phyloP scores from a whole-genome alignment of 1,139 yeast species.

The Yamadazyma dendronema region DNA sequence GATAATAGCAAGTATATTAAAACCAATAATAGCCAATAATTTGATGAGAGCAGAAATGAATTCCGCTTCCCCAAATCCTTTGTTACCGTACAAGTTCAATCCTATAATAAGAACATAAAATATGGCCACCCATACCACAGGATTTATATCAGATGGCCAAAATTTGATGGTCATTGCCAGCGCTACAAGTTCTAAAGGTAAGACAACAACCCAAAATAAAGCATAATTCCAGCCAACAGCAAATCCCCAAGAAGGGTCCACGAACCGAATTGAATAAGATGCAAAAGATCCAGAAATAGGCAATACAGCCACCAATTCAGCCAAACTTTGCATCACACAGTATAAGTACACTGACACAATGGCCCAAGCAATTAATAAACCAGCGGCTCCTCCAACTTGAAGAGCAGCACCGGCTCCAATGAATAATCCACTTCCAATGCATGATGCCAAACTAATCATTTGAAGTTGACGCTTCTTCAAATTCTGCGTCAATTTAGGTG shows the following conservation, averaged over 20 bases:
- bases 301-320: conserved; percentile 64
- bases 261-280: conserved; percentile 61
- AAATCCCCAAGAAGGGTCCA: conserved; percentile 73
- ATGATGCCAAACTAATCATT: conserved; percentile 41
- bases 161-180: conserved; percentile 64
- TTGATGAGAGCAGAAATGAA: conserved; percentile 60
- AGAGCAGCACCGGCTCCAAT: conserved; percentile 40
- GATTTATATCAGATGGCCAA: conserved; percentile 57
- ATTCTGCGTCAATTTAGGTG: conserved; percentile 22
- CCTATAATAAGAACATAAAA: conserved; percentile 57
- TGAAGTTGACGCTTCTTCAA: conserved; percentile 35
- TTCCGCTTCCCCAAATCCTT: conserved; percentile 69
- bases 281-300: conserved; percentile 76
- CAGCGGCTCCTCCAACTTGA: conserved; percentile 39
- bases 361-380: conserved; percentile 42
- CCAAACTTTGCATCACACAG: conserved; percentile 66
- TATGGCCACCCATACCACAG: conserved; percentile 68
- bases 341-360: conserved; percentile 48
- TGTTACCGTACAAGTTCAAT: conserved; percentile 59
- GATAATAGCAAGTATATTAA: conserved; percentile 66
- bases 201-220: conserved; percentile 64
- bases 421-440: conserved; percentile 38
- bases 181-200: conserved; percentile 72
- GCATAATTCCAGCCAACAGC: conserved; percentile 73
- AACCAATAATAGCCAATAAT: conserved; percentile 62